phyloP scores from a whole-genome alignment of 768 basidiomycete species.

The Macrocybe gigantea region DNA sequence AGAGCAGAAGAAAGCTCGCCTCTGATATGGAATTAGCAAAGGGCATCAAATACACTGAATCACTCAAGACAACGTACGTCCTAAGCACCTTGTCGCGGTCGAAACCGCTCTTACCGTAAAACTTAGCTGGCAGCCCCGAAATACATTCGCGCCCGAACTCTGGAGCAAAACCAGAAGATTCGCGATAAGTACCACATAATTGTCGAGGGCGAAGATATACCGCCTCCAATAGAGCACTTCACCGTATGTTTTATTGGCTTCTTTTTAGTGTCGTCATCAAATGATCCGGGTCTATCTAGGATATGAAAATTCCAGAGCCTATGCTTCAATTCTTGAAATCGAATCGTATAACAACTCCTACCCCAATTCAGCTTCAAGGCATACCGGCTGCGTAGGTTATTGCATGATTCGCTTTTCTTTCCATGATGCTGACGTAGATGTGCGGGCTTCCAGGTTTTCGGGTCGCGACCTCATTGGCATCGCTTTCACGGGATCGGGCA shows the following conservation, averaged over 20 bases:
- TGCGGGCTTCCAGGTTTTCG: slow-evolving; percentile 54
- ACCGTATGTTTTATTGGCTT: slow-evolving; percentile 34
- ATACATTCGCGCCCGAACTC: slow-evolving; percentile 67
- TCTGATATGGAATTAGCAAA: slow-evolving; percentile 91
- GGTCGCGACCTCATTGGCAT: slow-evolving; percentile 99
- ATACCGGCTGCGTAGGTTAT: slow-evolving; percentile 86
- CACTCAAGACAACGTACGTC: slow-evolving; percentile 72
- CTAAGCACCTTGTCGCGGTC: not conserved
- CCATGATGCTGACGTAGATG: not conserved
- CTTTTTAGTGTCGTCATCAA: not conserved
- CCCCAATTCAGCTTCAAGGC: slow-evolving; percentile 96
- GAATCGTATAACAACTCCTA: slow-evolving; percentile 81
- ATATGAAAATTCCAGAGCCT: slow-evolving; percentile 96
- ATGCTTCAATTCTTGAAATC: slow-evolving; percentile 79
- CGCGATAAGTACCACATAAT: slow-evolving; percentile 93
- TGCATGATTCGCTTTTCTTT: slow-evolving; percentile 11
- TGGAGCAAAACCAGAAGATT: slow-evolving; percentile 65
- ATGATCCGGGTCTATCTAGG: slow-evolving; percentile 37
- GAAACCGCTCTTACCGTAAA: slow-evolving; percentile 3
- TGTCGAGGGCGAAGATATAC: slow-evolving; percentile 90
- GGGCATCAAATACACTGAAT: slow-evolving; percentile 87
- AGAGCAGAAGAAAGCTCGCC: slow-evolving; percentile 83
- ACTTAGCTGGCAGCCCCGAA: slow-evolving; percentile 83
- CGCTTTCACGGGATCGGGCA: slow-evolving; percentile 98
- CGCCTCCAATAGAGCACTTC: slow-evolving; percentile 90